Evolutionary conservation across 176 grass and related monocot genomes (phyloP).

Genomic region (Chrysopogon serrulatus): DNA sequence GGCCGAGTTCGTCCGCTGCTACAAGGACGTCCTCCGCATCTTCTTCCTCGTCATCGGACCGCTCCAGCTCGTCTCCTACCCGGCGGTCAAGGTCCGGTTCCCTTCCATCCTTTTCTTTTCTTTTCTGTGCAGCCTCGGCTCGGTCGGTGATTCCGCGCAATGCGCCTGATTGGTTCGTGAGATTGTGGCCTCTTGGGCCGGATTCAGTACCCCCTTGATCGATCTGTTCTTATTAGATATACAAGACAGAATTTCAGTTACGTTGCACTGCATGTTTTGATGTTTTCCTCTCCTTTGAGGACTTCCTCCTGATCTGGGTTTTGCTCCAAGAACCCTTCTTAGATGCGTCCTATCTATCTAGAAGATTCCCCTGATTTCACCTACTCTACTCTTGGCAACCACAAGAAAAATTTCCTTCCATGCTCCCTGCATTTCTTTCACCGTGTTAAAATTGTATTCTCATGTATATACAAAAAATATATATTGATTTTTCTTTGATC

Average conservation of each 20-base stretch:
- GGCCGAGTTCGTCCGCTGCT: slow-evolving; percentile 61
- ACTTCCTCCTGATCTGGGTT: slow-evolving; percentile 24
- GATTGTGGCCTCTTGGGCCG: neutral
- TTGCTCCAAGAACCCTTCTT: neutral
- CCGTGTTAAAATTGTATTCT: neutral
- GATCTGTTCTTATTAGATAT: neutral
- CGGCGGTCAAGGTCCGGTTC: slow-evolving; percentile 62
- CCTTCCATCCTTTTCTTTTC: neutral
- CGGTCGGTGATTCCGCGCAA: slow-evolving; percentile 18
- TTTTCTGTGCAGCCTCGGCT: neutral
- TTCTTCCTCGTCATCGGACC: slow-evolving; percentile 78
- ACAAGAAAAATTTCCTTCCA: neutral
- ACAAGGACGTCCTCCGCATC: slow-evolving; percentile 60
- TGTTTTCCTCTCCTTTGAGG: neutral
- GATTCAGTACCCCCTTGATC: slow-evolving; percentile 5
- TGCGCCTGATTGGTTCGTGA: neutral
- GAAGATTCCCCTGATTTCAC: neutral
- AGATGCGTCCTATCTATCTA: neutral
- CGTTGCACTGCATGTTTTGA: neutral
- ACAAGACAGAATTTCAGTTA: too few relatives aligned
- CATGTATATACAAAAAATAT: neutral
- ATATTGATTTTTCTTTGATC: neutral
- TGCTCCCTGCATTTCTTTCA: neutral
- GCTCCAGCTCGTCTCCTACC: slow-evolving; percentile 72
- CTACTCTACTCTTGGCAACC: neutral